These are phyloP conservation scores for Clavulina sp. DNA, from an alignment of 768 basidiomycete genomes.

Conservation along the genomic window DNA sequence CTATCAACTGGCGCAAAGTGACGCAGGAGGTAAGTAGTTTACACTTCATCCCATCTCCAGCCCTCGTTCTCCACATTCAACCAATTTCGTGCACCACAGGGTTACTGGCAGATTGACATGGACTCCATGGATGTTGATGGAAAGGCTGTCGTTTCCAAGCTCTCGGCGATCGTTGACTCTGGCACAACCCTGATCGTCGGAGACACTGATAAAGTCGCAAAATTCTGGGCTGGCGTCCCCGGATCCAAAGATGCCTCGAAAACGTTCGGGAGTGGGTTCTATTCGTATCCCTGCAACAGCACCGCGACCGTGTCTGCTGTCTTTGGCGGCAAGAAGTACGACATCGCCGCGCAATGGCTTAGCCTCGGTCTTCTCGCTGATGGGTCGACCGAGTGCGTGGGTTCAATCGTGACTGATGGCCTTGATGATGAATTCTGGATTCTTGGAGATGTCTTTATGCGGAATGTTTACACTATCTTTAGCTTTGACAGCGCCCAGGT, in stretches of 20 bases:
- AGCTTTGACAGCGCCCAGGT: too few relatives aligned
- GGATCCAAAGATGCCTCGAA: constrained; percentile 11
- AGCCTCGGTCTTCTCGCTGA: constrained; percentile 17
- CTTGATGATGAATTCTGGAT: constrained; percentile 2
- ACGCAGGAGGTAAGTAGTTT: constrained; percentile 11
- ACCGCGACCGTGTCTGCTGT: neutral
- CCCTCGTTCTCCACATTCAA: neutral
- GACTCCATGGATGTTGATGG: constrained; percentile 10
- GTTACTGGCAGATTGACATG: constrained; percentile 16
- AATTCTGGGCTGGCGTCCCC: constrained; percentile 17
- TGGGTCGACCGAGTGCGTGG: constrained; percentile 7
- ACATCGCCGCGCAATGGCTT: constrained; percentile 12
- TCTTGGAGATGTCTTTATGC: constrained; percentile 8
- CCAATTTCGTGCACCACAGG: constrained; percentile 2
- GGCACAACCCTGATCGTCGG: constrained; percentile 18
- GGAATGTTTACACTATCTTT: neutral
- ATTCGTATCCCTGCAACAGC: constrained; percentile 9
- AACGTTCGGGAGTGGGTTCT: constrained; percentile 8
- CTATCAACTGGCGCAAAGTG: constrained; percentile 19
- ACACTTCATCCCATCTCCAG: neutral
- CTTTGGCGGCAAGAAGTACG: constrained; percentile 12
- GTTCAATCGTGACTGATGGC: constrained; percentile 6
- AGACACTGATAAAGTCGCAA: constrained; percentile 9
- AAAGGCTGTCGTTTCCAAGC: constrained; percentile 6
- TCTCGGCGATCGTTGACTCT: constrained; percentile 19